Evolutionary conservation across 345 rosid genomes (phyloP).

Genomic region (Hevea brasiliensis): DNA sequence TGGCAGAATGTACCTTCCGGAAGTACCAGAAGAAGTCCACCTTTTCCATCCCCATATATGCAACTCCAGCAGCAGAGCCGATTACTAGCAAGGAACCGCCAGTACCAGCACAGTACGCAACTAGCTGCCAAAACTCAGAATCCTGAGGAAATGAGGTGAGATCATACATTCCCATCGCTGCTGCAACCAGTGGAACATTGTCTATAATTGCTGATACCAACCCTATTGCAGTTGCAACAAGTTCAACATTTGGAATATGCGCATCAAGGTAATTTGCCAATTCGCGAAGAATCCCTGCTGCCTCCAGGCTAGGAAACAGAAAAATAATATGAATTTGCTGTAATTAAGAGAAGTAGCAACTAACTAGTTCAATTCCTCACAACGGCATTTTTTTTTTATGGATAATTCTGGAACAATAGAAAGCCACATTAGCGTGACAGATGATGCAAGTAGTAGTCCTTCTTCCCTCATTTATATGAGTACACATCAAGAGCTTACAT

Average conservation of each 20-base stretch:
- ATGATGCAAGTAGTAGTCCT: too few species aligned
- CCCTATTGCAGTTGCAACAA: constrained; percentile 79
- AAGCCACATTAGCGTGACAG: too few species aligned
- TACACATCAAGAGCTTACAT: too few species aligned
- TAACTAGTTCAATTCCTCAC: too few species aligned
- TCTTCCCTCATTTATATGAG: too few species aligned
- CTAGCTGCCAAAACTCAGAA: constrained; percentile 89
- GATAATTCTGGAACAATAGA: too few species aligned
- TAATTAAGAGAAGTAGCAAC: neutral
- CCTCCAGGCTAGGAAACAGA: constrained; percentile 60
- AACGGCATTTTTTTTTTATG: too few species aligned
- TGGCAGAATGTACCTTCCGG: constrained; percentile 53
- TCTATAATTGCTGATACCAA: constrained; percentile 87
- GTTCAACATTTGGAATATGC: constrained; percentile 68
- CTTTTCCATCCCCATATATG: constrained; percentile 98
- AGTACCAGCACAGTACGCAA: constrained; percentile 93
- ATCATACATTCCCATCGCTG: constrained; percentile 97
- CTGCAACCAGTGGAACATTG: constrained; percentile 91
- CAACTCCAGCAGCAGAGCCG: constrained; percentile 98
- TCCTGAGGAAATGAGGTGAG: constrained; percentile 78
- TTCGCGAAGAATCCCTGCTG: constrained; percentile 90
- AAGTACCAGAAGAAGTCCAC: constrained; percentile 96
- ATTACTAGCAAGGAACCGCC: constrained; percentile 94
- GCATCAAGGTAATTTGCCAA: constrained; percentile 92
- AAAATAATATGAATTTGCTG: neutral